A percentile compares a stretch with the other conserved stretches of the same genome.
Evolutionary conservation across 2,329 filamentous ascomycete genomes (phyloP).

Genomic region (Lachnellula suecica): DNA sequence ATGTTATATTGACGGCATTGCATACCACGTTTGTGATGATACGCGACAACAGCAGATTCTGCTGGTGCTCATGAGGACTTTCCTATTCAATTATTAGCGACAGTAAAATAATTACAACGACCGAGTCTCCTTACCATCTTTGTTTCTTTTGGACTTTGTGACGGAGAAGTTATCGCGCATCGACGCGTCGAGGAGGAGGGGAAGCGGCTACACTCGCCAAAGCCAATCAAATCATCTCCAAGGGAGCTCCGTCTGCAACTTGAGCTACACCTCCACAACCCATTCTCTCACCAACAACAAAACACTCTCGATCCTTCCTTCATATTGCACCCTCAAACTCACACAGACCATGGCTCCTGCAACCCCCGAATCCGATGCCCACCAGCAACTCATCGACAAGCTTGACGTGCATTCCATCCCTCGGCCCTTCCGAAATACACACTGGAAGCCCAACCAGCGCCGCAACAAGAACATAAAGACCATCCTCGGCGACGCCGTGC

Average conservation of each 20-base stretch:
- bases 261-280: not conserved
- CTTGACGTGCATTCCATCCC: conserved; percentile 86
- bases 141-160: not conserved
- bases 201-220: not conserved
- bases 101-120: not conserved
- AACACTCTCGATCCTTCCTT: not conserved
- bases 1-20: conserved; percentile 23
- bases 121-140: conserved; percentile 8
- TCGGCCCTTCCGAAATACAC: conserved; percentile 85
- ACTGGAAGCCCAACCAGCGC: conserved; percentile 90
- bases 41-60: conserved; percentile 86
- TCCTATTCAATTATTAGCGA: conserved; percentile 54
- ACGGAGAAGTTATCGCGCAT: conserved; percentile 5
- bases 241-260: conserved; percentile 1
- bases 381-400: conserved; percentile 82
- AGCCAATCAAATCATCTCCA: conserved; percentile 5
- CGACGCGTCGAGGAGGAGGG: conserved; percentile 13
- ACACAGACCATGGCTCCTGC: conserved; percentile 27
- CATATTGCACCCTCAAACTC: not conserved
- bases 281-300: not conserved
- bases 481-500: conserved; percentile 84
- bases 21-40: conserved; percentile 97
- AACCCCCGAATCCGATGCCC: conserved; percentile 53
- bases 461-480: conserved; percentile 99
- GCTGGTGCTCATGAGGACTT: conserved; percentile 96